Conservation (phyloP, 306 rosid species). For the Dryas alaskensis region DNA sequence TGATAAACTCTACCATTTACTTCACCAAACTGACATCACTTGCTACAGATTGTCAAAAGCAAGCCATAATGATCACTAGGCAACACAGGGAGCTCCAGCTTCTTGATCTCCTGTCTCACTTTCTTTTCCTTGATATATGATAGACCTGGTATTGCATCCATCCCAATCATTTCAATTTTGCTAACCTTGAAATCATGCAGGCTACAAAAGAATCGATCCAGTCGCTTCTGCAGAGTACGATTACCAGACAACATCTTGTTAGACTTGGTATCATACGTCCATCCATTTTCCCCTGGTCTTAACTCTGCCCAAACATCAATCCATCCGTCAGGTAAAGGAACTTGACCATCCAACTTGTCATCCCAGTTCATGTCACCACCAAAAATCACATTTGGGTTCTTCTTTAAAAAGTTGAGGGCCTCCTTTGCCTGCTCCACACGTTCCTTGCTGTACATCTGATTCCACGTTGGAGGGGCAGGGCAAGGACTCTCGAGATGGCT, state of each 20-base stretch:
- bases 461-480: constrained; percentile 84
- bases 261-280: constrained; percentile 93
- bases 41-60: constrained; percentile 59
- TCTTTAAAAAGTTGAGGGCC: constrained; percentile 57
- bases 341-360: constrained; percentile 74
- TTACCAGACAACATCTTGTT: constrained; percentile 78
- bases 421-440: constrained; percentile 77
- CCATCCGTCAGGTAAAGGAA: constrained; percentile 75
- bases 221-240: constrained; percentile 60
- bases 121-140: constrained; percentile 73
- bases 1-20: constrained; percentile 9
- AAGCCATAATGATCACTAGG: constrained; percentile 94
- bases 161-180: constrained; percentile 79
- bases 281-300: constrained; percentile 67
- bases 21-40: constrained; percentile 17
- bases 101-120: constrained; percentile 54
- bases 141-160: constrained; percentile 57
- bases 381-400: constrained; percentile 64
- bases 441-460: constrained; percentile 94
- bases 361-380: constrained; percentile 99
- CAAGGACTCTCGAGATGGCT: constrained; percentile 97
- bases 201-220: constrained; percentile 73
- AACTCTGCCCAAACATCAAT: constrained; percentile 70
- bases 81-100: constrained; percentile 78
- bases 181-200: constrained; percentile 56